Base-by-base conservation (phyloP, 768 basidiomycete species). In the Boletus tomentosulus region DNA sequence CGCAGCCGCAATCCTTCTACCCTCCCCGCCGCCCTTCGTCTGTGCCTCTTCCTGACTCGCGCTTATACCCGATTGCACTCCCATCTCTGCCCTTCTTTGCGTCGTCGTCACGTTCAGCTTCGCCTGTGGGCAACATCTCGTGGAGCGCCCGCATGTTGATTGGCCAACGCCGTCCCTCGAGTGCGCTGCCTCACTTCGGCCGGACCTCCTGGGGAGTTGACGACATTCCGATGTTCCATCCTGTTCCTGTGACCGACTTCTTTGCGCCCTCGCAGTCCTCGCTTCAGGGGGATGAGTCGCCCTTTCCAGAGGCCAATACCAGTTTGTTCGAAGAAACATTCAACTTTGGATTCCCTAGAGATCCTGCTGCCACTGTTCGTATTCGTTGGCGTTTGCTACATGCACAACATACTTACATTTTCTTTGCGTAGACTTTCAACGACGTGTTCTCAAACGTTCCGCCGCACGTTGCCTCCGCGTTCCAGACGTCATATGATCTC, bases 21-120 rank as follows among this genome's bases (percentile, higher is more conserved):
- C 69, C 69, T 10, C 76, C 74, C 15, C 80, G 84, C 51, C 77
- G 85, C 1, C 75, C 84, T 2, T 86, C 84, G 0, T 84, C 83
- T 0, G 84, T 85, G 0, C 85, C 85, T 1, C 78, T 84, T 10
- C 81, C 79, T 3, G 77, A 76, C 50, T 62, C 68, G 41, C 62
- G 63, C 6, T 67, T 65, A 55, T 63, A 69, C 51, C 69, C 70
- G 3, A 81, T 82, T 42, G 63, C 77, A 0, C 60, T 83, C 13
- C 79, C 81, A 0, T 65, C 73, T 0, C 51, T 76, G 1, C 71
- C 79, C 0, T 76, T 76, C 67, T 73, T 80, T 56, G 53, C 72
- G 0, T 35, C 61, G 6, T 50, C 62, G 0, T 78, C 80, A 1
- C 76, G 73, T 19, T 74, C 75, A 1, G 69, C 67, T 7, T 82